Base-by-base conservation (phyloP, 768 basidiomycete genomes). In the Trametes punicea region DNA sequence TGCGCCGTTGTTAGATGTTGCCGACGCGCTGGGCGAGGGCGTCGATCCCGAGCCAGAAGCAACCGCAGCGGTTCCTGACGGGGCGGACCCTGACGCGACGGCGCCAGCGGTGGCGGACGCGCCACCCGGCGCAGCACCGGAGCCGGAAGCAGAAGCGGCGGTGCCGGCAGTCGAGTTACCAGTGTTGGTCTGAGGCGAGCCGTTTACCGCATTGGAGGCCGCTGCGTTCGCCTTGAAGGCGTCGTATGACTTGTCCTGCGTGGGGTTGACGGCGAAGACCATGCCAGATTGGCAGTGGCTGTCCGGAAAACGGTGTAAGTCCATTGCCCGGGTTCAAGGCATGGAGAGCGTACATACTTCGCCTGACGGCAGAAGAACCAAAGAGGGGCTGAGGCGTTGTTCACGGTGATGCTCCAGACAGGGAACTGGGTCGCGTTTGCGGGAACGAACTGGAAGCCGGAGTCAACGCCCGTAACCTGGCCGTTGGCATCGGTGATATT, bases 331-430 rank as follows among this genome's bases (percentile, higher is more conserved):
- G 52, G 1, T 51, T 64, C 27, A 71, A 67, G 10, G 23, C n/a
- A n/a, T 9, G 42, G 27, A 64, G 16, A 16, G 0, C 2, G 6
- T 10, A 64, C 69, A 36, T 40, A 70, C 69, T 10, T 62, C 1
- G 71, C 74, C 68, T 84, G 82, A 16, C 72, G 74, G 59, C 82
- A 85, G 76, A 74, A 82, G 75, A 85, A 83, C 83, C 83, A 86
- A 23, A 83, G 67, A 10, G 84, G 81, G 2, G 71, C 61, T n/a
- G 73, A 68, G 16, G 71, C 68, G 64, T 81, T 71, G 48, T 71
- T 67, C 50, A 84, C 63, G 39, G 74, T 77, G 71, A 82, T 70
- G 46, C 67, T 77, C 74, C 74, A 82, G 30, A 73, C 62, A 16
- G 77, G 76, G 47, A 79, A 67, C 18, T 47, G 6, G 9, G 76